These are phyloP conservation scores for Ceratocystis eucalypticola DNA, from an alignment of 2,329 filamentous ascomycete genomes.

Conservation along the genomic window DNA sequence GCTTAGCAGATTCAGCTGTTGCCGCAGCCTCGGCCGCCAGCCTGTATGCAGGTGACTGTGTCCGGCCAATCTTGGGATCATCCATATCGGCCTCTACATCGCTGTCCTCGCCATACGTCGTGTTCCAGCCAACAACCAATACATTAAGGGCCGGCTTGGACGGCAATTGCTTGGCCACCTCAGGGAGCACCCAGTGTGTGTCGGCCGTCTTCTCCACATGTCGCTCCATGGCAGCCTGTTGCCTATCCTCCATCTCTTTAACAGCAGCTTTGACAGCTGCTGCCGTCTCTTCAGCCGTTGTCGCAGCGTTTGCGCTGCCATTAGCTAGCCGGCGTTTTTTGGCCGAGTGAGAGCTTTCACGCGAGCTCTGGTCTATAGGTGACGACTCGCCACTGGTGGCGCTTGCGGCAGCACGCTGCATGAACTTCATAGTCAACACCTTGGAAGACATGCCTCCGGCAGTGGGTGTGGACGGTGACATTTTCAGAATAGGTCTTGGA, in stretches of 20 bases:
- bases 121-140: constrained; percentile 43
- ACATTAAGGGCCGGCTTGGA: constrained; percentile 37
- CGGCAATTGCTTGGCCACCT: constrained; percentile 26
- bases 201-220: constrained; percentile 52
- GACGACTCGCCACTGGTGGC: constrained; percentile 32
- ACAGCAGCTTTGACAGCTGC: constrained; percentile 49
- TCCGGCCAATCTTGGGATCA: constrained; percentile 26
- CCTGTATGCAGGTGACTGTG: constrained; percentile 27
- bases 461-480: constrained; percentile 42
- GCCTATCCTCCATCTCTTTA: constrained; percentile 52
- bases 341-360: constrained; percentile 35
- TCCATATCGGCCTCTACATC: constrained; percentile 26
- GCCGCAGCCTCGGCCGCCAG: constrained; percentile 17
- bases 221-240: constrained; percentile 46
- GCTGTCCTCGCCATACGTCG: constrained; percentile 31
- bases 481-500: constrained; percentile 21
- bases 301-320: constrained; percentile 25
- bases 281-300: constrained; percentile 22
- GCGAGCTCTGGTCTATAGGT: constrained; percentile 22
- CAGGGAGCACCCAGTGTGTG: constrained; percentile 61
- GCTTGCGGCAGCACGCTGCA: constrained; percentile 64
- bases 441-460: constrained; percentile 62
- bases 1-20: constrained; percentile 9
- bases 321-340: constrained; percentile 48
- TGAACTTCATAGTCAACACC: constrained; percentile 92